phyloP scores from a whole-genome alignment of 805 yeast species.

The Komagataella pseudopastoris region DNA sequence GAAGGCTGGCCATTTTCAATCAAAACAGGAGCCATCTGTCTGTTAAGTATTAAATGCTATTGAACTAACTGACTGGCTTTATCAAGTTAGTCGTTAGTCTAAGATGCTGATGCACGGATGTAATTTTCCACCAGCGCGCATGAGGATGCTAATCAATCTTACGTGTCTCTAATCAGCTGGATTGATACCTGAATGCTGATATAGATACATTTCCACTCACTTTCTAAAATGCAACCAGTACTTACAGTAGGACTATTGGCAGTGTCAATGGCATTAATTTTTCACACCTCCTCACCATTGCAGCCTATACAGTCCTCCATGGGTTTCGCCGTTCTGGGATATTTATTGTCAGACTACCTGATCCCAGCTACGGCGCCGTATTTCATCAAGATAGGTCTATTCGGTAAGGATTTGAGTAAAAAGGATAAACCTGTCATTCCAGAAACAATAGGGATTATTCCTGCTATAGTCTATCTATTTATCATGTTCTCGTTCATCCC shows the following conservation, averaged over 20 bases:
- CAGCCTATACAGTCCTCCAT: slow-evolving; percentile 45
- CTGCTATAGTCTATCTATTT: slow-evolving; percentile 70
- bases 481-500: slow-evolving; percentile 81
- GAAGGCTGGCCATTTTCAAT: background rate
- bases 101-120: background rate
- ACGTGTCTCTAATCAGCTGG: background rate
- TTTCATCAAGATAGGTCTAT: slow-evolving; percentile 69
- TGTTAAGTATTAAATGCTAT: background rate
- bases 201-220: background rate
- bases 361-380: slow-evolving; percentile 58
- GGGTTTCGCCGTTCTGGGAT: slow-evolving; percentile 62
- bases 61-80: background rate
- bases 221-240: background rate
- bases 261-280: slow-evolving; percentile 7
- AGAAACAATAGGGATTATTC: slow-evolving; percentile 86
- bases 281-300: slow-evolving; percentile 5
- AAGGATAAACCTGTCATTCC: slow-evolving; percentile 64
- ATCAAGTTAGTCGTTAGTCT: background rate
- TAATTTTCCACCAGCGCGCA: background rate
- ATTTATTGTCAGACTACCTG: slow-evolving; percentile 38
- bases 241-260: slow-evolving; percentile 2
- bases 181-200: background rate
- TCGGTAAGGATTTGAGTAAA: slow-evolving; percentile 77
- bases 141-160: background rate
- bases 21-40: background rate